phyloP scores from a whole-genome alignment of 345 rosid species.

The Leavenworthia alabamica region DNA sequence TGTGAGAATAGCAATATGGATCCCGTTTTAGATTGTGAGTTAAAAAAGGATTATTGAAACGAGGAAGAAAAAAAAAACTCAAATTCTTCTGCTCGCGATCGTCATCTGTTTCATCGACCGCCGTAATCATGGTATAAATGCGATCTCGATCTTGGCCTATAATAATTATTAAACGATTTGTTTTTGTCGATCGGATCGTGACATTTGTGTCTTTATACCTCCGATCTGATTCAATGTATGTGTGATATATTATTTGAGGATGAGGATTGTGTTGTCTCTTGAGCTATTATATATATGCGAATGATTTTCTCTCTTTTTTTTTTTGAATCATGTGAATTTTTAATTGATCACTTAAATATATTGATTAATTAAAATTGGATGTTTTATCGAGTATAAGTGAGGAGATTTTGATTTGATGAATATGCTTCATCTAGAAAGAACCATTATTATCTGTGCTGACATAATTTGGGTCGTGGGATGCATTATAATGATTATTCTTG shows the following conservation, averaged over 20 bases:
- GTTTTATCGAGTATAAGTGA: not conserved
- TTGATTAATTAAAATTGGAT: not conserved
- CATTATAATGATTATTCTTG: not conserved
- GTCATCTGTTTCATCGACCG: not conserved
- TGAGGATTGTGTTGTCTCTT: not conserved
- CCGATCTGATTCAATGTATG: not conserved
- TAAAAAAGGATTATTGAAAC: not conserved
- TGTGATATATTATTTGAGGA: not conserved
- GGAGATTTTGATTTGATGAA: not conserved
- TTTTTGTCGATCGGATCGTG: not conserved
- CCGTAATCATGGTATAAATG: conserved; percentile 14
- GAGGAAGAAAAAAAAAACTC: not conserved
- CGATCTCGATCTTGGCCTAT: not conserved
- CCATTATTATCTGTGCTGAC: no score
- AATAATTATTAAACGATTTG: not conserved
- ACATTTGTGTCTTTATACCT: not conserved
- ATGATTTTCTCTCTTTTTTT: conserved; percentile 1
- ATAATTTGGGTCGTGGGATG: no score
- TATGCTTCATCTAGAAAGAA: no score
- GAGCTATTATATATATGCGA: not conserved
- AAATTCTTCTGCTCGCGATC: not conserved
- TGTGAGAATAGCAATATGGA: conserved; percentile 9
- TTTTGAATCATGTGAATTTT: not conserved
- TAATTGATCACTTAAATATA: not conserved
- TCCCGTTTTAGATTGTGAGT: not conserved